phyloP scores from a whole-genome alignment of 495 filamentous ascomycete genomes.

The Neurospora pannonica region DNA sequence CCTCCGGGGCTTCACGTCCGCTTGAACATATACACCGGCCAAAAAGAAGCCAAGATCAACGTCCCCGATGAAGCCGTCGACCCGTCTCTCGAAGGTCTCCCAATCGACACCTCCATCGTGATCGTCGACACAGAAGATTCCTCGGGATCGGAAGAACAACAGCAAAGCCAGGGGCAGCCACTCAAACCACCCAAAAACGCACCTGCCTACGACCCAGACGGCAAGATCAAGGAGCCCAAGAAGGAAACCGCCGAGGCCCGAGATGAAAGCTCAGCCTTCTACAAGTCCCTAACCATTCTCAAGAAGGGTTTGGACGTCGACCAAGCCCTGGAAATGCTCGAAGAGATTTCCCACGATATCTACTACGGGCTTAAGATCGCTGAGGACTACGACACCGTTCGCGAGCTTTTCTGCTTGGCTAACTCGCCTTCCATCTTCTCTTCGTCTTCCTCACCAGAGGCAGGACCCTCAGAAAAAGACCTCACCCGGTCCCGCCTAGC shows the following conservation, averaged over 20 bases:
- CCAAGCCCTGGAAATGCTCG: slow-evolving; percentile 39
- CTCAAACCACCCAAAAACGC: slow-evolving; percentile 25
- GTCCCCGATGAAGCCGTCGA: slow-evolving; percentile 36
- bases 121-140: slow-evolving; percentile 29
- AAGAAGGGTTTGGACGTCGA: slow-evolving; percentile 30
- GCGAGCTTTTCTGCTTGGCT: slow-evolving; percentile 35
- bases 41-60: slow-evolving; percentile 54
- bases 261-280: slow-evolving; percentile 22
- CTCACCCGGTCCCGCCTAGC: slow-evolving; percentile 34
- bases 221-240: slow-evolving; percentile 38
- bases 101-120: slow-evolving; percentile 38
- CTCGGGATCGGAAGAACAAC: slow-evolving; percentile 18
- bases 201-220: slow-evolving; percentile 40
- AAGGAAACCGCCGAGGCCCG: slow-evolving; percentile 17
- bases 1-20: slow-evolving; percentile 55
- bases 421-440: slow-evolving; percentile 10
- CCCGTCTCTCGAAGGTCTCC: slow-evolving; percentile 33
- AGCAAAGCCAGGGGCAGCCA: neutral
- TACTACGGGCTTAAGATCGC: slow-evolving; percentile 60
- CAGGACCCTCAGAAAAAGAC: neutral
- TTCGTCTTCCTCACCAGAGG: neutral
- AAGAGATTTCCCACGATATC: slow-evolving; percentile 53
- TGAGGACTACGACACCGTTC: slow-evolving; percentile 36
- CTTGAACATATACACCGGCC: slow-evolving; percentile 51
- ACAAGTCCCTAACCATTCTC: slow-evolving; percentile 32